phyloP scores from a whole-genome alignment of 306 rosid genomes.

The Vigna angularis region DNA sequence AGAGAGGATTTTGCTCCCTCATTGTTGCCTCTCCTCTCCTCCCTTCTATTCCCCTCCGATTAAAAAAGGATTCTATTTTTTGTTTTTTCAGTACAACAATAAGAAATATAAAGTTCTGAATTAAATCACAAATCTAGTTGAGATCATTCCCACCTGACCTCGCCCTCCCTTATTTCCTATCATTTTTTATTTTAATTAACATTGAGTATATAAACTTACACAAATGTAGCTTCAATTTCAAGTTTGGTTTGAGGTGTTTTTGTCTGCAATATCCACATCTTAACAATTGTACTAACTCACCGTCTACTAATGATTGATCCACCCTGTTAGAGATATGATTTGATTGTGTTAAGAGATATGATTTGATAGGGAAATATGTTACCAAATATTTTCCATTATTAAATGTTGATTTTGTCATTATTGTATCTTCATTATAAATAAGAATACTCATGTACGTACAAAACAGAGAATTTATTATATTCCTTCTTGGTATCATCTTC shows the following conservation, averaged over 20 bases:
- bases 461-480: no score
- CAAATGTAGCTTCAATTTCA: neutral
- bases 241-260: conserved; percentile 23
- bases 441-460: no score
- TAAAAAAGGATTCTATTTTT: neutral
- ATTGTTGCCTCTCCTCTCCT: no score
- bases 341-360: no score
- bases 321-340: neutral
- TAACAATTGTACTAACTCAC: neutral
- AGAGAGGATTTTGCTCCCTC: no score
- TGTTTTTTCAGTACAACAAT: neutral
- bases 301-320: neutral
- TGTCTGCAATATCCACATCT: neutral
- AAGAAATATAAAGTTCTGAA: neutral
- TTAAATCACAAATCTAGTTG: neutral
- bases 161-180: neutral
- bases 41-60: no score
- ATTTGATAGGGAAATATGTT: no score
- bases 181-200: neutral
- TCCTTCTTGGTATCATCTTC: no score
- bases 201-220: neutral
- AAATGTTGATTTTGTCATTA: no score
- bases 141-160: neutral
- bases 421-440: no score
- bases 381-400: no score